Evolutionary conservation across 2,329 filamentous ascomycete genomes (phyloP).

Genomic region (Colletotrichum eremochloae): DNA sequence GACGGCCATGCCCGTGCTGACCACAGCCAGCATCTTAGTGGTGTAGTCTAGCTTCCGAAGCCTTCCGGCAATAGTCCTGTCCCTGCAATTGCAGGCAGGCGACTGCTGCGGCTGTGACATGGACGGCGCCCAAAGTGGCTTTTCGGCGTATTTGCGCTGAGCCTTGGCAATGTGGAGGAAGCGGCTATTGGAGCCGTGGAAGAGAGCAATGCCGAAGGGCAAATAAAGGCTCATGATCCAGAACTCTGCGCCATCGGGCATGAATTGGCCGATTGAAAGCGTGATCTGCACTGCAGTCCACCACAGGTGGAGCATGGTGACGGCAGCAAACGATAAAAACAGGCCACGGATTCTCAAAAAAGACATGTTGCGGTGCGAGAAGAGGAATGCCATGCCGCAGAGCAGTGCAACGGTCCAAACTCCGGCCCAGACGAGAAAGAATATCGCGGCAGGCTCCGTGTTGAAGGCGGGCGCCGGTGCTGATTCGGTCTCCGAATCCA

Average conservation of each 20-base stretch:
- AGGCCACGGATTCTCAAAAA: constrained; percentile 54
- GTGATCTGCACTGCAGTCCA: constrained; percentile 57
- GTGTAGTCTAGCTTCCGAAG: constrained; percentile 60
- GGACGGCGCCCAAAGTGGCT: constrained; percentile 40
- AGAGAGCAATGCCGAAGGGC: constrained; percentile 74
- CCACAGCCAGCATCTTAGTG: constrained; percentile 62
- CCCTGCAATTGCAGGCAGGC: constrained; percentile 39
- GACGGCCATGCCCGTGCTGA: constrained; percentile 66
- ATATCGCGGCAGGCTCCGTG: constrained; percentile 56
- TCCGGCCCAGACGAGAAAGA: constrained; percentile 54
- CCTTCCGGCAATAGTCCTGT: constrained; percentile 50
- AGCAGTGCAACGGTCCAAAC: constrained; percentile 57
- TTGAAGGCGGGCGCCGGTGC: constrained; percentile 29
- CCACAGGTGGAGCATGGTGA: constrained; percentile 58
- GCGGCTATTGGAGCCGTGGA: constrained; percentile 73
- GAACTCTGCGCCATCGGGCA: constrained; percentile 68
- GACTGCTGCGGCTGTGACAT: constrained; percentile 20
- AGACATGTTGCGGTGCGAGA: constrained; percentile 55
- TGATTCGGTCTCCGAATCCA: constrained; percentile 18
- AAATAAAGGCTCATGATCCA: constrained; percentile 78
- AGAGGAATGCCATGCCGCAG: constrained; percentile 57
- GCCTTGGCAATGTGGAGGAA: constrained; percentile 70
- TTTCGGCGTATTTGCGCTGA: constrained; percentile 54
- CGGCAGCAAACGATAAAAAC: constrained; percentile 48
- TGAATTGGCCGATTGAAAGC: constrained; percentile 55